Evolutionary conservation across 2,329 filamentous ascomycete genomes (phyloP).

Genomic region (Neonectria hederae): DNA sequence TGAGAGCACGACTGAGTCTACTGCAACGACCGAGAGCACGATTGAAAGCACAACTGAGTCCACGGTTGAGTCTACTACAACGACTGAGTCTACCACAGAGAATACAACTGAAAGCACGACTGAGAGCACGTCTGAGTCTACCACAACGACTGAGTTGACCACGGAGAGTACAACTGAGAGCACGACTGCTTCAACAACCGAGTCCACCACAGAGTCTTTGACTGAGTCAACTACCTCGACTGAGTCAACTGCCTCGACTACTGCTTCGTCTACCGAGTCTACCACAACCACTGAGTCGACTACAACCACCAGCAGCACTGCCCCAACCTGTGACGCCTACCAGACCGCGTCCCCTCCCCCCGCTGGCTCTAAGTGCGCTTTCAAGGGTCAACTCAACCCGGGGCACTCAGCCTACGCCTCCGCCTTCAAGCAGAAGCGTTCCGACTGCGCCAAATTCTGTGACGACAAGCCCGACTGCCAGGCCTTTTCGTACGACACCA

Average conservation of each 20-base stretch:
- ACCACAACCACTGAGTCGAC: background rate
- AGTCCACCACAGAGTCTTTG: background rate
- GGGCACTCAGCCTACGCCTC: background rate
- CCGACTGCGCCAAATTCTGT: slow-evolving; percentile 3
- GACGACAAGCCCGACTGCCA: background rate
- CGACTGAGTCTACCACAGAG: background rate
- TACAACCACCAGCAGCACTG: background rate
- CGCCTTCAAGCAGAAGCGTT: background rate
- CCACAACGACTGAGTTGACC: background rate
- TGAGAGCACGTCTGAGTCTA: background rate
- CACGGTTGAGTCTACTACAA: too few relatives aligned
- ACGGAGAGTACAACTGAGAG: background rate
- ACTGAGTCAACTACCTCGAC: too few relatives aligned
- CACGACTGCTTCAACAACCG: background rate
- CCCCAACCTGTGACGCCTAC: background rate
- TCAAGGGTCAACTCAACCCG: background rate
- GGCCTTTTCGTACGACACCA: background rate
- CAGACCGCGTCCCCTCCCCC: background rate
- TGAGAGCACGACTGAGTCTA: background rate
- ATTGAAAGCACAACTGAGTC: background rate
- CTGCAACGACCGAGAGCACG: background rate
- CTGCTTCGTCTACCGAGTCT: background rate
- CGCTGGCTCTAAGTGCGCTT: background rate
- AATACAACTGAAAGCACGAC: background rate
- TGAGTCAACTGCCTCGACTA: background rate